Base-by-base conservation (phyloP, 2,329 filamentous ascomycete genomes). In the Hypoxylon sp. region DNA sequence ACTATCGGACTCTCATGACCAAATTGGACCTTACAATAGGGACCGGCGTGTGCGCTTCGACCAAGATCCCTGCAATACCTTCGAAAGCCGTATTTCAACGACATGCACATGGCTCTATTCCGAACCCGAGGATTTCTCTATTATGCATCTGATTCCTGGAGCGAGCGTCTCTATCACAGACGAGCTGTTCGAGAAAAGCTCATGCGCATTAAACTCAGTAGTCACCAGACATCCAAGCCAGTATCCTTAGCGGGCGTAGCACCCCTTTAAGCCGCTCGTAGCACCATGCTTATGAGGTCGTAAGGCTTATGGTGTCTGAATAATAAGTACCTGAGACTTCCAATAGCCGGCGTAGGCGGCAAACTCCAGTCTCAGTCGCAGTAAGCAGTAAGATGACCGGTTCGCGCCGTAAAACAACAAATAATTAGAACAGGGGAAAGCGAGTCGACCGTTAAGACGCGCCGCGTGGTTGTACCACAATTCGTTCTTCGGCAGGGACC, bases 401-500 rank as follows among this genome's bases (percentile, higher is more conserved):
- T 45, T 19, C 6, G 28, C 38, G 19, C 28, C 58, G 23, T 49
- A 13, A 5, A 25, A 45, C 30, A 55, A 21, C 19, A 23, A 19
- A 11, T n/a, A 41, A 30, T 28, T 19, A 52, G 17, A 21, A 14
- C 52, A 58, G 25, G 25, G 30, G 34, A 5, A 45, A 41, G 48
- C 28, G 48, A 23, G 10, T 21, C 46, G 36, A n/a, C 48, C 38
- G 48, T 45, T 53, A 49, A 21, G 38, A 58, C 25, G 28, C 25
- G 38, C 48, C 48, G 49, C 53, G 48, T 30, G 48, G 21, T 28
- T 25, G 23, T 19, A 51, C 50, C 50, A 53, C 58, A 41, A 59
- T 61, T 49, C 50, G 11, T 38, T 53, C 30, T 32, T 34, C 58
- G 32, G 61, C 61, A 50, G 48, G 52, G 32, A 65, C 52, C 65